A percentile compares a stretch with the other conserved stretches of the same genome.
Conservation (phyloP, 192 early-diverging fungal species). For the Coemansia sp. region DNA sequence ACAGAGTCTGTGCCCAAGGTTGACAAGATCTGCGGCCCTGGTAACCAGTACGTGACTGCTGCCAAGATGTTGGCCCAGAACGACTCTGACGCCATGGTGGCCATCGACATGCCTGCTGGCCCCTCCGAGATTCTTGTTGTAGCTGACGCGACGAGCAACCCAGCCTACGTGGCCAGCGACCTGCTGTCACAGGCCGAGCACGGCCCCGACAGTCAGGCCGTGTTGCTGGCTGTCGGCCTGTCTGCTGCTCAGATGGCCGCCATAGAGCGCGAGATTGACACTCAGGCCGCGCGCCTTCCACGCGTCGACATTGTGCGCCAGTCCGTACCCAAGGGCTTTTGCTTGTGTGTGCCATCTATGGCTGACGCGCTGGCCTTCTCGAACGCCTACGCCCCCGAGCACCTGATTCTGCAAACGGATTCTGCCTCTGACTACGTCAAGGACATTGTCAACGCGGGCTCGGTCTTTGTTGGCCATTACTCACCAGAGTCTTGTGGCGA, state of each 20-base stretch:
- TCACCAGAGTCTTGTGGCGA: constrained; percentile 98
- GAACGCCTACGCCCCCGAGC: constrained; percentile 97
- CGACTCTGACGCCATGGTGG: constrained; percentile 88
- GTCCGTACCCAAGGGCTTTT: constrained; percentile 85
- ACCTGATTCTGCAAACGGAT: constrained; percentile 93
- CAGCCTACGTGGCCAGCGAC: constrained; percentile 94
- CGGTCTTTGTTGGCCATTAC: constrained; percentile 95
- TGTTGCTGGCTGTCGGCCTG: constrained; percentile 84
- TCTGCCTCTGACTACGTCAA: constrained; percentile 67
- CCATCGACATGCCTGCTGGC: constrained; percentile 99
- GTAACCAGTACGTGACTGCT: constrained; percentile 99
- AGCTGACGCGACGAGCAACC: constrained; percentile 82
- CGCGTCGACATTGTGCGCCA: constrained; percentile 87
- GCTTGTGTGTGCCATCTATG: constrained; percentile 69
- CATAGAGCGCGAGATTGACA: constrained; percentile 79
- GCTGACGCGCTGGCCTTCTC: constrained; percentile 87
- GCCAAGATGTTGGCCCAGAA: constrained; percentile 98
- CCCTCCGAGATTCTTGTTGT: constrained; percentile 99
- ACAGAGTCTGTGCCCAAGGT: constrained; percentile 96
- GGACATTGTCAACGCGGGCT: constrained; percentile 86
- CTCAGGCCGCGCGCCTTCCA: constrained; percentile 84
- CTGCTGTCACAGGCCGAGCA: constrained; percentile 98
- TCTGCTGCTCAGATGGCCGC: constrained; percentile 66
- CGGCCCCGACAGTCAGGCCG: constrained; percentile 94
- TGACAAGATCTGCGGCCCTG: constrained; percentile 99